Conservation (phyloP, 345 rosid species). For the Citrus medica region DNA sequence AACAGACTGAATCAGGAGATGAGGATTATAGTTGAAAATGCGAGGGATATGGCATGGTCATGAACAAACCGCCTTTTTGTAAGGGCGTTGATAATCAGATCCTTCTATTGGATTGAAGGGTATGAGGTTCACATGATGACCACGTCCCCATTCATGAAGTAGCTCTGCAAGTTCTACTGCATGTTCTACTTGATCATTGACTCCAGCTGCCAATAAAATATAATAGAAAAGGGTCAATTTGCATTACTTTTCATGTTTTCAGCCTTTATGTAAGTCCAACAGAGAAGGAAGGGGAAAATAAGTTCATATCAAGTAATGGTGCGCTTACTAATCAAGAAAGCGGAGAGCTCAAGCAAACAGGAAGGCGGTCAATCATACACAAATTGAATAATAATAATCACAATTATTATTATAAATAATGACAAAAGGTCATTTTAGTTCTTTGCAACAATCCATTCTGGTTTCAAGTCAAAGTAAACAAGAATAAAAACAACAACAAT, state of each 20-base stretch:
- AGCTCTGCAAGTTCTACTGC: constrained; percentile 82
- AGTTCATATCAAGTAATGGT: background rate
- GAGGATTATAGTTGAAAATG: background rate
- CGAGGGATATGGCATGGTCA: constrained; percentile 1
- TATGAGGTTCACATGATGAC: constrained; percentile 84
- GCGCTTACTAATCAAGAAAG: background rate
- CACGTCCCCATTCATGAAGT: constrained; percentile 76
- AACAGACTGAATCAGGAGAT: background rate
- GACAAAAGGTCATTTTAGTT: no score
- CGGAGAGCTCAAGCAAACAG: constrained; percentile 2
- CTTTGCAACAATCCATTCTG: no score
- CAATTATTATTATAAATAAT: no score
- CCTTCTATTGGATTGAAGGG: constrained; percentile 93
- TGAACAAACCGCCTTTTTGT: constrained; percentile 64
- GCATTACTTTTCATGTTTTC: background rate
- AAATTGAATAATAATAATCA: background rate
- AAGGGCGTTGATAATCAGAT: constrained; percentile 77
- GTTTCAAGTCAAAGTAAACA: no score
- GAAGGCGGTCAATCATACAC: background rate
- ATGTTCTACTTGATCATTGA: constrained; percentile 76
- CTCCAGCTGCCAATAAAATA: constrained; percentile 63
- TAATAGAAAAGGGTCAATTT: background rate
- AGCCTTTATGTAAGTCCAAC: background rate
- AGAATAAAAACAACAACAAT: no score
- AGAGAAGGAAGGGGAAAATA: background rate